phyloP scores from a whole-genome alignment of 2,329 filamentous ascomycete genomes.

The Xylariaceae sp. region DNA sequence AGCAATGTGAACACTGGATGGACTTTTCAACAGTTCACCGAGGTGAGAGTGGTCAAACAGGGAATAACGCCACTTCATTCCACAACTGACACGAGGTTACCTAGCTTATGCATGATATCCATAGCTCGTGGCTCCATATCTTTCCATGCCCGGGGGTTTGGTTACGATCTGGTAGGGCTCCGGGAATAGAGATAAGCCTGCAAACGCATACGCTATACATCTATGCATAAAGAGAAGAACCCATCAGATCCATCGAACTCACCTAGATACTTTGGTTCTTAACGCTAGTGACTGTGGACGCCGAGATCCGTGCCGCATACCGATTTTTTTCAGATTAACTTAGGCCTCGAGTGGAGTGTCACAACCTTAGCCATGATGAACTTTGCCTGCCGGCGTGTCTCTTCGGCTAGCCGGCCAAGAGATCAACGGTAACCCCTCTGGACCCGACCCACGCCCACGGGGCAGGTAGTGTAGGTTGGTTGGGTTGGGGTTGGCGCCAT shows the following conservation, averaged over 20 bases:
- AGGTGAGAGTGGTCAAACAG: no score
- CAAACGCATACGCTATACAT: not conserved
- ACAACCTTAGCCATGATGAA: slow-evolving; percentile 3
- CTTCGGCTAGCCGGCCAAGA: slow-evolving; percentile 16
- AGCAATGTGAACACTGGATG: no score
- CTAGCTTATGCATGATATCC: no score
- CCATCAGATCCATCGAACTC: not conserved
- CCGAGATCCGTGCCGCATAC: not conserved
- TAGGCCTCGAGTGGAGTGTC: not conserved
- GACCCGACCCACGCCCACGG: slow-evolving; percentile 6
- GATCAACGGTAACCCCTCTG: slow-evolving; percentile 18
- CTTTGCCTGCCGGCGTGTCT: slow-evolving; percentile 10
- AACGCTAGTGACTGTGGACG: not conserved
- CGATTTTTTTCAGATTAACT: not conserved
- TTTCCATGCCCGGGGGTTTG: no score
- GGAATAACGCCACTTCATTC: no score
- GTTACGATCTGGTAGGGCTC: no score
- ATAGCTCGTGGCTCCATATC: no score
- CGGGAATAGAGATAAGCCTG: no score
- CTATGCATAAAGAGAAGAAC: not conserved
- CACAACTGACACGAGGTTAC: no score
- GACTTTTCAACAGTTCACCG: no score
- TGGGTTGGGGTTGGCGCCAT: slow-evolving; percentile 1
- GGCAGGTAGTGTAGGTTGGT: no score
- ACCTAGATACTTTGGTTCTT: not conserved